These are phyloP conservation scores for Friedmanniomyces endolithicus DNA, from an alignment of 495 filamentous ascomycete species.

Conservation along the genomic window DNA sequence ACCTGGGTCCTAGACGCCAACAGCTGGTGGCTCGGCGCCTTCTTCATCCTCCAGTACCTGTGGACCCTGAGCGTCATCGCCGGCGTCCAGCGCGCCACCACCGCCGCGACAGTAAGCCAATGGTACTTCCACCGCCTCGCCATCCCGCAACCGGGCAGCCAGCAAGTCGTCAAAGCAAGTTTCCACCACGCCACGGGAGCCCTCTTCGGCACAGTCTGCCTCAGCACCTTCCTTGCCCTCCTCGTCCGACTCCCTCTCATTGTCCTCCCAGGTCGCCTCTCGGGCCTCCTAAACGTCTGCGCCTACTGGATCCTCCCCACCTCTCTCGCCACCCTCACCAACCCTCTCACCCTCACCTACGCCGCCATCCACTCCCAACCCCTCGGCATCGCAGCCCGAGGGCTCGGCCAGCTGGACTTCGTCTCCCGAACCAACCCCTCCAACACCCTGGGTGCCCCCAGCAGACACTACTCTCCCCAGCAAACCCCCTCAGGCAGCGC, in stretches of 20 bases:
- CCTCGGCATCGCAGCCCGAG: constrained; percentile 59
- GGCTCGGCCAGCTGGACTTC: constrained; percentile 64
- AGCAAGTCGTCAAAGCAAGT: constrained; percentile 70
- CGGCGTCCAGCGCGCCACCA: constrained; percentile 78
- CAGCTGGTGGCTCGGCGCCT: constrained; percentile 82
- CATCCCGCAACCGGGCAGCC: constrained; percentile 59
- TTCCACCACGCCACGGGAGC: constrained; percentile 66
- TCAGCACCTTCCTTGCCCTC: constrained; percentile 68
- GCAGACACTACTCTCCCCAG: constrained; percentile 34
- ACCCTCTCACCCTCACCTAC: constrained; percentile 83
- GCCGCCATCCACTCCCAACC: constrained; percentile 86
- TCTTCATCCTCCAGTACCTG: constrained; percentile 84
- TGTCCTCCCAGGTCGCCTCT: constrained; percentile 60
- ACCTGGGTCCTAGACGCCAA: constrained; percentile 66
- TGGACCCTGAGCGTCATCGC: constrained; percentile 83
- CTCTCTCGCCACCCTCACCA: constrained; percentile 70
- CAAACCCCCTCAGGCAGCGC: constrained; percentile 33
- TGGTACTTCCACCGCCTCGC: constrained; percentile 97
- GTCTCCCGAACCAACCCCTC: constrained; percentile 46
- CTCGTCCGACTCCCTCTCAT: constrained; percentile 76
- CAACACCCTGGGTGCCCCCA: constrained; percentile 46
- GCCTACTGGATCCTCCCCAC: constrained; percentile 72
- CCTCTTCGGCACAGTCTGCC: constrained; percentile 84
- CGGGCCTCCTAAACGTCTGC: constrained; percentile 48
- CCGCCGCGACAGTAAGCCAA: constrained; percentile 88